Evolutionary conservation across 2,329 filamentous ascomycete genomes (phyloP), one percentile per base, ranked within the genome.

Genomic region (Pyricularia sp.): DNA sequence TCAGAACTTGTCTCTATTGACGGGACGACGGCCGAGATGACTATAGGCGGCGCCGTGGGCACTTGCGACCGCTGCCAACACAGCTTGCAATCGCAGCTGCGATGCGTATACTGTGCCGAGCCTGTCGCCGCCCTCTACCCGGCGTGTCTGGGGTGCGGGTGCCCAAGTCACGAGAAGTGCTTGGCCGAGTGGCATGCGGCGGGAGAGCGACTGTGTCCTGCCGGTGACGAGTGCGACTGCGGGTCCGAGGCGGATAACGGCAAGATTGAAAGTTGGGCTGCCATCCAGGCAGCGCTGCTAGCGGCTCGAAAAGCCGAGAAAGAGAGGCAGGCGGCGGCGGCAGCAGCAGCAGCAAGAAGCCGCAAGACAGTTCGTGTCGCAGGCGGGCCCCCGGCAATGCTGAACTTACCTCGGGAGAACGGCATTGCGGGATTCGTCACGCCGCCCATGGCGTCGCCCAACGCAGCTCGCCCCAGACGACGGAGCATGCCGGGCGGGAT

Each of bases 171-270:
- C 71, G 81, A 85, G 60, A 72, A 76, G 9, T 88, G 86, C 67
- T 77, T 85, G 19, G 78, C 78, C 2, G 82, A 84, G 69, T 86
- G 84, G 83, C 82, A 85, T 68, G 79, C 77, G 7, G 78, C 79
- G 6, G 82, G 82, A 26, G 83, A 85, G 72, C 80, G 75, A 1
- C 73, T 80, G 61, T 88, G 86, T 65, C 84, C 85, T 0, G 85
- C 84, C 0, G 85, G 85, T 1, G 86, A 88, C 70, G 86, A 88
- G 70, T 88, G 86, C 70, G 77, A 83, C 66, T 88, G 86, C 69
- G 78, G 81, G 0, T 77, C 81, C 16, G 81, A 86, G 67, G 84
- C 85, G 1, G 77, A 76, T 65, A 79, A 76, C 61, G 84, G 83
- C 0, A 78, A 84, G 55, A 80, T 87, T 9, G 85, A 87, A 72